Evolutionary conservation across 1,139 yeast genomes (phyloP).

Genomic region (Pneumocystis jirovecii): DNA sequence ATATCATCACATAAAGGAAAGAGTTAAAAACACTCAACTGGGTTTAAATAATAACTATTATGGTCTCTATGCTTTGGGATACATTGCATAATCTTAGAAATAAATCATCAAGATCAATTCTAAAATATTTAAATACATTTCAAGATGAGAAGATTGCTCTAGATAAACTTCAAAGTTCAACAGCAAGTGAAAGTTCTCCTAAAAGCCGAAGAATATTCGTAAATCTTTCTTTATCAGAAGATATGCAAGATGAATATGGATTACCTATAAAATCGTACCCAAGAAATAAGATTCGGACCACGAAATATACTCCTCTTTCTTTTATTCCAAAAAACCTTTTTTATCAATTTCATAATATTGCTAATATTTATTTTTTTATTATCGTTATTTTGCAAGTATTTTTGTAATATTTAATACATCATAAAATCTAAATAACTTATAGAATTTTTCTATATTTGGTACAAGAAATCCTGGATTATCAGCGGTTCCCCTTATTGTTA

Average conservation of each 20-base stretch:
- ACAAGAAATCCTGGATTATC: slow-evolving; percentile 79
- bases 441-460: slow-evolving; percentile 65
- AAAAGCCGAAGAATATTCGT: neutral
- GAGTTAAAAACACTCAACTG: neutral
- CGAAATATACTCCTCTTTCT: slow-evolving; percentile 82
- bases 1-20: neutral
- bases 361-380: slow-evolving; percentile 72
- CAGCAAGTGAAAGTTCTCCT: neutral
- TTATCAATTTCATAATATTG: slow-evolving; percentile 74
- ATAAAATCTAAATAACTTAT: slow-evolving; percentile 21
- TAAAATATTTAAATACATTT: neutral
- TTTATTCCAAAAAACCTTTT: slow-evolving; percentile 73
- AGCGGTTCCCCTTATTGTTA: slow-evolving; percentile 86
- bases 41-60: neutral
- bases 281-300: slow-evolving; percentile 85
- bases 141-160: neutral
- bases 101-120: neutral
- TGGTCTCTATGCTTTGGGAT: neutral
- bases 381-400: slow-evolving; percentile 56
- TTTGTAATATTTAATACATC: neutral
- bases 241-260: slow-evolving; percentile 39
- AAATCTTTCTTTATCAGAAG: neutral
- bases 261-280: slow-evolving; percentile 46
- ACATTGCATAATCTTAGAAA: neutral
- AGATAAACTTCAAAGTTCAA: neutral